Evolutionary conservation across 2,329 filamentous ascomycete genomes (phyloP), one percentile per base, ranked within the genome.

Genomic region (Aspergillus brunneoviolaceus): DNA sequence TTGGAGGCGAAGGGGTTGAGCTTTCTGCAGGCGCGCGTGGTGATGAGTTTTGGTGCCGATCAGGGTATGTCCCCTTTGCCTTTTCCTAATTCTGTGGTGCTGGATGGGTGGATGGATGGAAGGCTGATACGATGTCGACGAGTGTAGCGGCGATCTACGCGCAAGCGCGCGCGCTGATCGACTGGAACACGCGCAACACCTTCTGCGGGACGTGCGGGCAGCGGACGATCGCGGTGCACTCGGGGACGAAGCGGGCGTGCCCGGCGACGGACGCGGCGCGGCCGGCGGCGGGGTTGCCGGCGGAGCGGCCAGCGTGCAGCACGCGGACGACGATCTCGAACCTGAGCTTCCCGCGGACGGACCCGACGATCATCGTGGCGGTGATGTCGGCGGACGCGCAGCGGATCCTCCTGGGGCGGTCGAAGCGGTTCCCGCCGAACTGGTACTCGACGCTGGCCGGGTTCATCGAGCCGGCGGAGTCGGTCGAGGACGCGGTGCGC

Each of bases 331-430:
- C 91, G 27, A 80, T 99, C 50, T 96, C 92, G 33, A 99, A 99
- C 77, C 83, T 97, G 56, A 89, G 85, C 71, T 98, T 97, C 81
- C 94, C 94, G 2, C 87, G 93, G 54, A 97, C 94, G 2, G 93
- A 97, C 69, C 92, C 93, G 1, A 96, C 92, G 29, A 92, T 98
- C 74, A 99, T 99, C 77, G 93, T 96, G 79, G 94, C 93, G 0
- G 89, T 97, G 11, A 85, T 98, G 33, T 96, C 90, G 56, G 82
- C 88, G 54, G 91, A 96, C 67, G 89, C 89, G 53, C 84, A 88
- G 65, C 86, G 87, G 62, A 79, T 96, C 45, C 85, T 99, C 7
- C 88, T 99, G 0, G 95, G 95, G 42, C 88, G 95, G 14, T 87
- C 91, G 71, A 90, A 90, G 77, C 85, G 91, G 56, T 99, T 89